Conservation (phyloP, 148 eudicot species). For the Chenopodium suecicum region DNA sequence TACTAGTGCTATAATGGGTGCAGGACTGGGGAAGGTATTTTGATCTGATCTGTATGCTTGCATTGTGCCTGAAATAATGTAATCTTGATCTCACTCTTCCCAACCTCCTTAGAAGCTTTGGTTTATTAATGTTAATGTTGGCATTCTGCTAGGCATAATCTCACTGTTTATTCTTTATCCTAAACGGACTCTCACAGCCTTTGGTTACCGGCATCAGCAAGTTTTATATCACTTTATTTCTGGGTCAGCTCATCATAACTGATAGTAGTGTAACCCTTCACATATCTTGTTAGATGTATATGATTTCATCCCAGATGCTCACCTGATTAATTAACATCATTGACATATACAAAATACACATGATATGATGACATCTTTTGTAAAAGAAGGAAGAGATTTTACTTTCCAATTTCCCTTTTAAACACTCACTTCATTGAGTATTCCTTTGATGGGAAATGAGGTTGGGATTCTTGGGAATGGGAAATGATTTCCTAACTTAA, state of each 20-base stretch:
- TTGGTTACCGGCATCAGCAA: background rate
- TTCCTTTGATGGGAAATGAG: too few species aligned
- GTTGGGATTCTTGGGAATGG: too few species aligned
- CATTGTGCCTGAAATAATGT: background rate
- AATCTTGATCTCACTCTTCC: background rate
- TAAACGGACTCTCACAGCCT: background rate
- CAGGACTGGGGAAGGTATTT: slow-evolving; percentile 93
- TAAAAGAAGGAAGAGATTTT: background rate
- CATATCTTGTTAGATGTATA: too few species aligned
- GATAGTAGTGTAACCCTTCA: too few species aligned
- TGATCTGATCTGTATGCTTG: background rate
- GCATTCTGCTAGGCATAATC: background rate
- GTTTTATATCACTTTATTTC: background rate
- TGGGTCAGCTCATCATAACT: background rate
- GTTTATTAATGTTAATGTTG: background rate
- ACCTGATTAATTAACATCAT: background rate
- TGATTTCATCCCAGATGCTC: background rate
- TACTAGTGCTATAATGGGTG: slow-evolving; percentile 99
- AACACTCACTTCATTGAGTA: background rate
- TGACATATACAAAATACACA: background rate
- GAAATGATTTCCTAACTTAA: too few species aligned
- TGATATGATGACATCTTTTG: background rate
- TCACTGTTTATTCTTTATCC: background rate
- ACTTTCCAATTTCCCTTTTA: background rate
- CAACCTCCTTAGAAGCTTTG: background rate